Evolutionary conservation across 768 basidiomycete species (phyloP).

Genomic region (Cubamyces lactineus): DNA sequence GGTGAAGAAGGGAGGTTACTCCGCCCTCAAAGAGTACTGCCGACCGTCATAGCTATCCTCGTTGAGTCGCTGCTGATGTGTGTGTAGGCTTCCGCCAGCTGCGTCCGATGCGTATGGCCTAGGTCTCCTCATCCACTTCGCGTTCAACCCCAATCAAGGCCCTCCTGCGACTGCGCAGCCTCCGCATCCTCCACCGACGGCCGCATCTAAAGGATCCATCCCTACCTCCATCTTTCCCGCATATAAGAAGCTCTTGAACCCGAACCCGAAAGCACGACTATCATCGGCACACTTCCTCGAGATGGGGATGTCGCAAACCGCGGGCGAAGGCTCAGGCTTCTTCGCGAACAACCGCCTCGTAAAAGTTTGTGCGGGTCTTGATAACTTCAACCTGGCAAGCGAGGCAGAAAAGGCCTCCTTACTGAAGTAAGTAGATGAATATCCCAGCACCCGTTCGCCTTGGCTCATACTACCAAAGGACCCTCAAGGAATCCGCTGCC

Average conservation of each 20-base stretch:
- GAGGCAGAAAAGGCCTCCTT: conserved; percentile 80
- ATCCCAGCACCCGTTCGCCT: background rate
- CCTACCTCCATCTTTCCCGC: conserved; percentile 74
- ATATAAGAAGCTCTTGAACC: conserved; percentile 89
- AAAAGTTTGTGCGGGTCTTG: conserved; percentile 81
- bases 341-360: conserved; percentile 83
- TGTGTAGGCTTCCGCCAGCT: conserved; percentile 51
- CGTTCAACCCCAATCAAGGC: conserved; percentile 87
- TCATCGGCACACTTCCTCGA: conserved; percentile 79
- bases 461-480: conserved; percentile 44
- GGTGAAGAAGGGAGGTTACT: conserved; percentile 88
- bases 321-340: conserved; percentile 66
- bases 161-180: conserved; percentile 67
- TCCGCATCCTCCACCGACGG: conserved; percentile 77
- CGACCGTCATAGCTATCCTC: background rate
- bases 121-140: conserved; percentile 79
- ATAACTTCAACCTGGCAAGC: conserved; percentile 78
- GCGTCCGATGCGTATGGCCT: conserved; percentile 87
- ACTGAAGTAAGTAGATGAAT: conserved; percentile 54
- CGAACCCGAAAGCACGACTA: conserved; percentile 80
- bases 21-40: conserved; percentile 74
- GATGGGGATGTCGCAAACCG: conserved; percentile 71
- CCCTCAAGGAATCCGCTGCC: conserved; percentile 75
- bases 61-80: background rate
- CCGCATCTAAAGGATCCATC: conserved; percentile 76